Conservation (phyloP, 805 yeast species). For the Saccharomycopsis oosterbeekiorum region DNA sequence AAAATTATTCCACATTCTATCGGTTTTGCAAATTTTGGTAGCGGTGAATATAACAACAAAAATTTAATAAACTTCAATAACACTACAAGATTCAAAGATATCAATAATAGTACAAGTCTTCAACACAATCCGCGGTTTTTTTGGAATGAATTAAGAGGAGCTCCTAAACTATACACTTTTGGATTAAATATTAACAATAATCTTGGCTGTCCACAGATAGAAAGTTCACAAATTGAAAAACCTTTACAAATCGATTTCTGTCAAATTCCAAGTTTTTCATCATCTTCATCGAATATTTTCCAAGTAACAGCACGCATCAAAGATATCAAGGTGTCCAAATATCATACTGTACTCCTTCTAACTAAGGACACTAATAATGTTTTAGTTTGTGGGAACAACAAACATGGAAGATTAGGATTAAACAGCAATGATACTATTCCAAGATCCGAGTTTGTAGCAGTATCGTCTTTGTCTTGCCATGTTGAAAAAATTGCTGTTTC, state of each 20-base stretch:
- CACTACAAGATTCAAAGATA: background rate
- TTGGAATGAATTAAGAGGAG: slow-evolving; percentile 44
- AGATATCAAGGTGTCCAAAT: slow-evolving; percentile 46
- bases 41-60: background rate
- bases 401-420: slow-evolving; percentile 65
- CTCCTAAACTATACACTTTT: slow-evolving; percentile 47
- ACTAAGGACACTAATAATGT: slow-evolving; percentile 37
- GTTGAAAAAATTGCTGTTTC: slow-evolving; percentile 38
- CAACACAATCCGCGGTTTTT: background rate
- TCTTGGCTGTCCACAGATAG: slow-evolving; percentile 58
- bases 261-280: slow-evolving; percentile 16
- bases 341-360: slow-evolving; percentile 55
- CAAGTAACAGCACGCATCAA: slow-evolving; percentile 36
- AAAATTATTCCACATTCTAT: slow-evolving; percentile 35
- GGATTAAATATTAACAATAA: slow-evolving; percentile 58
- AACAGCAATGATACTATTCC: slow-evolving; percentile 30
- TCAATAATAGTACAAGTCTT: background rate
- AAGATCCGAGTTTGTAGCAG: slow-evolving; percentile 34
- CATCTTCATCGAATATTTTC: slow-evolving; percentile 18
- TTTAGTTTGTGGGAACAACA: slow-evolving; percentile 55
- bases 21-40: slow-evolving; percentile 2
- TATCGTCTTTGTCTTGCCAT: slow-evolving; percentile 29
- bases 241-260: slow-evolving; percentile 28
- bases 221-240: slow-evolving; percentile 32
- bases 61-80: slow-evolving; percentile 3